Conservation (phyloP, 164 flowering plant species). For the Berberis vulgaris region DNA sequence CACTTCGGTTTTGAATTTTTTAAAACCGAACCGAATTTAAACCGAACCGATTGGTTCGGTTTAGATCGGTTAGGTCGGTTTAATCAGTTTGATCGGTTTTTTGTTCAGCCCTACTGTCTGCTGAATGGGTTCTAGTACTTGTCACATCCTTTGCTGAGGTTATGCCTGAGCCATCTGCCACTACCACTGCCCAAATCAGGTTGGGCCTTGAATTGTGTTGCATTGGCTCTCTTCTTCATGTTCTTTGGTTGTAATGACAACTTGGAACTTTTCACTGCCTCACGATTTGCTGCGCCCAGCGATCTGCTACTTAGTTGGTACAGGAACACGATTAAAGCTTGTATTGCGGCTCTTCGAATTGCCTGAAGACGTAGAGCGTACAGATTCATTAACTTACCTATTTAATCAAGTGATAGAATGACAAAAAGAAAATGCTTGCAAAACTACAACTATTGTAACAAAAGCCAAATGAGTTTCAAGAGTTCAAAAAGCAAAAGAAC, state of each 20-base stretch:
- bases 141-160: slow-evolving; percentile 69
- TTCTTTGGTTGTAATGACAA: slow-evolving; percentile 27
- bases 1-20: too few species aligned
- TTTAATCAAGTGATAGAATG: neutral
- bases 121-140: slow-evolving; percentile 65
- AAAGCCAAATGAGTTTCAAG: too few species aligned
- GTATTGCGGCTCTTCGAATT: slow-evolving; percentile 25
- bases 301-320: slow-evolving; percentile 21
- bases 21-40: too few species aligned
- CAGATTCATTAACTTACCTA: neutral
- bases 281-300: slow-evolving; percentile 17
- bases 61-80: too few species aligned
- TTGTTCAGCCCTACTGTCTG: too few species aligned
- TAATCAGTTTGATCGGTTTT: too few species aligned
- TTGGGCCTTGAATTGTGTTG: slow-evolving; percentile 20
- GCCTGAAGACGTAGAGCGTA: slow-evolving; percentile 24
- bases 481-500: too few species aligned
- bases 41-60: too few species aligned
- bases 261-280: slow-evolving; percentile 21
- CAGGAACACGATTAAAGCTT: slow-evolving; percentile 24
- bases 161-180: slow-evolving; percentile 78
- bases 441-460: too few species aligned
- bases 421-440: neutral
- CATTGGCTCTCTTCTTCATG: slow-evolving; percentile 29
- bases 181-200: slow-evolving; percentile 25